Evolutionary conservation across 139 green algal species (phyloP).

Genomic region (Monoraphidium neglectum): DNA sequence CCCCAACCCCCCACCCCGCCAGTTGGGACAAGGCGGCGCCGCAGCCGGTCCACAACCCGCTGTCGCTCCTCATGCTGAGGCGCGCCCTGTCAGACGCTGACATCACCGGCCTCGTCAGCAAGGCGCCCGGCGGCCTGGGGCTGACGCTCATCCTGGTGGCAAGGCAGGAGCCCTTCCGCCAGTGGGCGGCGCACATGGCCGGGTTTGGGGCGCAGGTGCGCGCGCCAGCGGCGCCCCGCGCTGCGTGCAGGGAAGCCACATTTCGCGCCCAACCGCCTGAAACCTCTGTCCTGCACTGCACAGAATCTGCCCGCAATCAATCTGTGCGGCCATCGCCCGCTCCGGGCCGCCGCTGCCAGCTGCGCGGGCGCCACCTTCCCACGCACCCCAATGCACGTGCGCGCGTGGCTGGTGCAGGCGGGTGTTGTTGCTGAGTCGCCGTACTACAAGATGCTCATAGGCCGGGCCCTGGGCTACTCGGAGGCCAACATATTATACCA

Average conservation of each 20-base stretch:
- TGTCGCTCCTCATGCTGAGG: slow-evolving; percentile 44
- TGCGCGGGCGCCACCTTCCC: no score
- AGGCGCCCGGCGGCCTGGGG: slow-evolving; percentile 32
- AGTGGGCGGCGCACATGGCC: slow-evolving; percentile 51
- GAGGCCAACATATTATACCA: slow-evolving; percentile 55
- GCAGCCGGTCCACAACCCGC: slow-evolving; percentile 47
- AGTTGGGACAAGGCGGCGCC: slow-evolving; percentile 33
- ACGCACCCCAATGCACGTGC: no score
- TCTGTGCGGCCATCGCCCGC: no score
- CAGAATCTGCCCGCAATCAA: no score
- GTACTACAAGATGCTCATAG: slow-evolving; percentile 69
- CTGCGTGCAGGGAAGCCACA: no score
- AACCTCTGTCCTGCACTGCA: no score
- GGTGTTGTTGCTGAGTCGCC: slow-evolving; percentile 57
- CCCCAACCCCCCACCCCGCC: no score
- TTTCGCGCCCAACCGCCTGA: no score
- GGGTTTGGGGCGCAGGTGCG: slow-evolving; percentile 44
- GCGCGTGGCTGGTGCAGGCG: slow-evolving; percentile 23
- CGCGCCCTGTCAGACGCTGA: slow-evolving; percentile 21
- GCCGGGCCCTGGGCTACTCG: slow-evolving; percentile 58
- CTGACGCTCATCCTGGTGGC: slow-evolving; percentile 49
- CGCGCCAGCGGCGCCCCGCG: no score
- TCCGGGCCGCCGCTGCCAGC: no score
- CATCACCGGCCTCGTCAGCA: slow-evolving; percentile 33
- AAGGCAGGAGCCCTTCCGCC: slow-evolving; percentile 51